Evolutionary conservation across 192 early-diverging fungal species (phyloP).

Genomic region (Podila minutissima): DNA sequence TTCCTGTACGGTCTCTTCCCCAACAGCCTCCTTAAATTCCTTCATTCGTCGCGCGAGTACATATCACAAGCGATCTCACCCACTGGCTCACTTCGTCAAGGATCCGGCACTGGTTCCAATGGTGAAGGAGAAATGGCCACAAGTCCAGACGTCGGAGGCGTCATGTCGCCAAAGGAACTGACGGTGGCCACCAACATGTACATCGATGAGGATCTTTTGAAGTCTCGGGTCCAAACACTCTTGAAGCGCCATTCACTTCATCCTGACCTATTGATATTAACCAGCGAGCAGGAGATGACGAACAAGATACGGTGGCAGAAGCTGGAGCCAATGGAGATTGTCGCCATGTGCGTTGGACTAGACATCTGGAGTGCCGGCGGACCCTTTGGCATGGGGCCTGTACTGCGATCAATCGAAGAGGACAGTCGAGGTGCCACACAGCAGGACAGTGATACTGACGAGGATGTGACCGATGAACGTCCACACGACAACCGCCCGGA

Average conservation of each 20-base stretch:
- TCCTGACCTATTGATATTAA: constrained; percentile 56
- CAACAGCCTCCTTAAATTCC: constrained; percentile 61
- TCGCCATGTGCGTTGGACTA: constrained; percentile 65
- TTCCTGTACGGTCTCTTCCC: constrained; percentile 67
- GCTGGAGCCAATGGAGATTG: constrained; percentile 67
- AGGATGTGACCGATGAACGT: constrained; percentile 2
- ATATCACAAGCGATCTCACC: constrained; percentile 24
- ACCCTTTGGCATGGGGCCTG: constrained; percentile 33
- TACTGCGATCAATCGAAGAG: constrained; percentile 22
- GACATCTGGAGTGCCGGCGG: constrained; percentile 64
- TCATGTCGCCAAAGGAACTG: constrained; percentile 18
- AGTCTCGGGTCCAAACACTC: constrained; percentile 44
- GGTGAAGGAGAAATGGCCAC: constrained; percentile 5
- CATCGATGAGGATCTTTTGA: constrained; percentile 44
- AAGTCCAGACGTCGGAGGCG: neutral
- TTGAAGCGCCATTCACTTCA: constrained; percentile 65
- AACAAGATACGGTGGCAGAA: constrained; percentile 65
- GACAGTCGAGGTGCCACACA: neutral
- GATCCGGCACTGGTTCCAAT: constrained; percentile 4
- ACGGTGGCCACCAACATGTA: constrained; percentile 1
- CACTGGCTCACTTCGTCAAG: constrained; percentile 30
- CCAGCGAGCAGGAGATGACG: constrained; percentile 51
- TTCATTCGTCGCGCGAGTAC: constrained; percentile 55
- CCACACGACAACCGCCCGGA: neutral
- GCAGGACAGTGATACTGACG: constrained; percentile 6